Evolutionary conservation across 495 filamentous ascomycete genomes (phyloP).

Genomic region (Hypoxylon lienhwacheense): DNA sequence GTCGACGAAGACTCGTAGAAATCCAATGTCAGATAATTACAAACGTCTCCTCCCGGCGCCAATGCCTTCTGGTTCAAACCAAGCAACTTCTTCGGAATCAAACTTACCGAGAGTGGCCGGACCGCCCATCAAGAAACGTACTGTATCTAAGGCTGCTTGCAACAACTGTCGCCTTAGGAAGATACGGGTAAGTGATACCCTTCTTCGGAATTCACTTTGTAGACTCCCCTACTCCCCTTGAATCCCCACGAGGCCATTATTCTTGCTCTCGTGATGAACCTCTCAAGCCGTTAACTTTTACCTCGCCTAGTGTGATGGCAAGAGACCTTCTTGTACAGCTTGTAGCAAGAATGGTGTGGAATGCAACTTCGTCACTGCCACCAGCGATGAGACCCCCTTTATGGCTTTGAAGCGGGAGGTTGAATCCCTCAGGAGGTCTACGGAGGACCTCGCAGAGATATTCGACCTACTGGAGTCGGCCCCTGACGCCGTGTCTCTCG

Average conservation of each 20-base stretch:
- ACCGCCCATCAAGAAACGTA: constrained; percentile 31
- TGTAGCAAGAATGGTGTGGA: constrained; percentile 20
- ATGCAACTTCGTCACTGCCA: constrained; percentile 31
- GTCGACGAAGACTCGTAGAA: constrained; percentile 16
- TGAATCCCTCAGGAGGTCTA: constrained; percentile 28
- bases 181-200: constrained; percentile 18
- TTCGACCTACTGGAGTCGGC: constrained; percentile 28
- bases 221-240: not conserved
- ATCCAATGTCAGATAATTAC: constrained; percentile 28
- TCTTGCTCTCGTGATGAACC: not conserved
- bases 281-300: constrained; percentile 5
- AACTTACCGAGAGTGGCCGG: constrained; percentile 19
- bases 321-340: constrained; percentile 23
- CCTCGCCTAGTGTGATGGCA: constrained; percentile 24
- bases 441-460: constrained; percentile 25
- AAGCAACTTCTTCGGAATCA: constrained; percentile 15
- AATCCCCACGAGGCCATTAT: too few relatives aligned
- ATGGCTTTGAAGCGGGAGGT: constrained; percentile 33
- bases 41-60: constrained; percentile 32
- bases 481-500: constrained; percentile 26
- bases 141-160: constrained; percentile 31
- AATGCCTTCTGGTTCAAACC: constrained; percentile 20
- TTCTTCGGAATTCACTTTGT: not conserved
- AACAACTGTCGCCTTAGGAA: constrained; percentile 31
- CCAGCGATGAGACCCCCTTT: constrained; percentile 32